Conservation (phyloP, 345 rosid genomes). For the Adansonia digitata region DNA sequence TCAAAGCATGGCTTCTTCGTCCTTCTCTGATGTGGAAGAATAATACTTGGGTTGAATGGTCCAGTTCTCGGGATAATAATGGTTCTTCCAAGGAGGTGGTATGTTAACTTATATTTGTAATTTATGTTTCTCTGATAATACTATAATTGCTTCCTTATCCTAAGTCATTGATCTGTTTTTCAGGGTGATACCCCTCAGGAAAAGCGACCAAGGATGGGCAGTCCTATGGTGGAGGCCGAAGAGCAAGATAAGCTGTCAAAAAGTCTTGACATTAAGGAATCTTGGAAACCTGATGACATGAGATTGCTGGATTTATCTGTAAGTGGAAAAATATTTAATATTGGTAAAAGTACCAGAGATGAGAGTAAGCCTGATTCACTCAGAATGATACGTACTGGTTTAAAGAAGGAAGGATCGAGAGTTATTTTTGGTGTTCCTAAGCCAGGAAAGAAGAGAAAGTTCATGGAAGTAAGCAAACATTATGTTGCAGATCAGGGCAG, state of each 20-base stretch:
- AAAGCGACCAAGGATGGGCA: slow-evolving; percentile 58
- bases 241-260: slow-evolving; percentile 45
- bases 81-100: slow-evolving; percentile 49
- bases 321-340: slow-evolving; percentile 55
- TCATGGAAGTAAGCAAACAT: slow-evolving; percentile 98
- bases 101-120: slow-evolving; percentile 3
- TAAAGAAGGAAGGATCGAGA: slow-evolving; percentile 83
- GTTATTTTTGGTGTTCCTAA: slow-evolving; percentile 87
- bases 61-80: slow-evolving; percentile 37
- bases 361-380: slow-evolving; percentile 46
- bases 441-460: slow-evolving; percentile 95
- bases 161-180: slow-evolving; percentile 19
- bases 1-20: slow-evolving; percentile 81
- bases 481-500: slow-evolving; percentile 51
- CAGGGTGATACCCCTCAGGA: slow-evolving; percentile 93
- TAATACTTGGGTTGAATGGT: slow-evolving; percentile 83
- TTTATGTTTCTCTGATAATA: slow-evolving; percentile 2
- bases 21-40: slow-evolving; percentile 85
- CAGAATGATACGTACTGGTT: slow-evolving; percentile 63
- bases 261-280: slow-evolving; percentile 25
- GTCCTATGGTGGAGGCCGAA: slow-evolving; percentile 39
- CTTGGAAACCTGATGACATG: slow-evolving; percentile 42
- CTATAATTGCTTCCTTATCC: not conserved
- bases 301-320: slow-evolving; percentile 46
- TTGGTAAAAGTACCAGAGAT: slow-evolving; percentile 56